Conservation (phyloP, 495 filamentous ascomycete genomes). For the Cairneyella variabilis region DNA sequence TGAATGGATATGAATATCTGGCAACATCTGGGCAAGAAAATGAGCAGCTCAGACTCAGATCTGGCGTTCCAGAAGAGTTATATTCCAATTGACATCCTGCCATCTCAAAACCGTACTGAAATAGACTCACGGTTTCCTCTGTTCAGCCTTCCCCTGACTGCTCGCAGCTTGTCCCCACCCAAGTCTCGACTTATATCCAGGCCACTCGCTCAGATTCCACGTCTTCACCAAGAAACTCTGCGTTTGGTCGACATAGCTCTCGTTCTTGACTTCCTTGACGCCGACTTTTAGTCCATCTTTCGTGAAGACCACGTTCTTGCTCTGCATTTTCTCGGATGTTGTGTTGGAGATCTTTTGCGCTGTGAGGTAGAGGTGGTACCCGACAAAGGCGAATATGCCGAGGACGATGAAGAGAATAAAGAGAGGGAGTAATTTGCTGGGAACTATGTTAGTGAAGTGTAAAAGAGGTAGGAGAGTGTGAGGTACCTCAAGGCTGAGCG, state of each 20-base stretch:
- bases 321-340: constrained; percentile 72
- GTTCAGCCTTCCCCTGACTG: constrained; percentile 27
- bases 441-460: not conserved
- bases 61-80: too few species aligned
- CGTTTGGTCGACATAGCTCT: constrained; percentile 77
- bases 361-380: constrained; percentile 71
- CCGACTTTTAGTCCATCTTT: constrained; percentile 83
- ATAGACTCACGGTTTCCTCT: constrained; percentile 37
- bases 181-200: constrained; percentile 55
- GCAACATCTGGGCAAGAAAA: too few species aligned
- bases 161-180: constrained; percentile 31
- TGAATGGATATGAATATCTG: too few species aligned
- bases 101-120: too few species aligned
- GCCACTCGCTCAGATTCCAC: constrained; percentile 61
- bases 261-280: constrained; percentile 68
- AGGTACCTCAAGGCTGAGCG: constrained; percentile 24
- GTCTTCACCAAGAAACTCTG: constrained; percentile 80
- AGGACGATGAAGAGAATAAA: constrained; percentile 67
- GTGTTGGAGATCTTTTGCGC: constrained; percentile 62
- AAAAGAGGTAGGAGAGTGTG: not conserved
- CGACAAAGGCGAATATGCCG: constrained; percentile 56
- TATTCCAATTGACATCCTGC: too few species aligned
- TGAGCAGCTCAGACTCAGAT: too few species aligned
- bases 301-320: constrained; percentile 73
- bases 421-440: constrained; percentile 65